phyloP scores from a whole-genome alignment of 129 eudicot genomes.

The Pulicaria dysenterica region DNA sequence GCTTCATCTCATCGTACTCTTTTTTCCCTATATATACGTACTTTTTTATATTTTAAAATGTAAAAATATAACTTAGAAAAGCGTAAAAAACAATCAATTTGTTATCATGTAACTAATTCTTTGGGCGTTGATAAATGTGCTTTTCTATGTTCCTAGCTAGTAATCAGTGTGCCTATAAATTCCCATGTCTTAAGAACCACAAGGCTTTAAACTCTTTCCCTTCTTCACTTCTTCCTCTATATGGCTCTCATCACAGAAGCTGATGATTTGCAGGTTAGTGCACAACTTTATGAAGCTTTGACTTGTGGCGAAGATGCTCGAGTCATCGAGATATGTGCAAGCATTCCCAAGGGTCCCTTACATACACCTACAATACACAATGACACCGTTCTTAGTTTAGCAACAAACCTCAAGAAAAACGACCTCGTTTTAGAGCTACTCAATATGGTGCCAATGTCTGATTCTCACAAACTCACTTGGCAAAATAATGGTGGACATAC shows the following conservation, averaged over 20 bases:
- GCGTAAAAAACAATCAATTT: no score
- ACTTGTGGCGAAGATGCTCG: constrained; percentile 1
- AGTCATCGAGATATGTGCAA: constrained; percentile 23
- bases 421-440: constrained; percentile 27
- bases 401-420: constrained; percentile 20
- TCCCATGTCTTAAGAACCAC: neutral
- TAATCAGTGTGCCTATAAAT: neutral
- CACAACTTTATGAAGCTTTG: constrained; percentile 28
- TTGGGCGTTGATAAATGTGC: no score
- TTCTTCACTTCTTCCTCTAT: neutral
- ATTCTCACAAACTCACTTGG: neutral
- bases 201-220: neutral
- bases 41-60: no score
- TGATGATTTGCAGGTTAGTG: constrained; percentile 10
- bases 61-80: no score
- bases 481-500: constrained; percentile 23
- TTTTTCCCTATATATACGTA: no score
- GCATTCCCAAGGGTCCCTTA: constrained; percentile 34
- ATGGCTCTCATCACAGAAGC: constrained; percentile 3
- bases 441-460: neutral
- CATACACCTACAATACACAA: constrained; percentile 20
- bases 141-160: neutral
- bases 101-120: no score
- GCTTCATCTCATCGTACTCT: no score
- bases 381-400: constrained; percentile 34